Base-by-base conservation (phyloP, 2,329 filamentous ascomycete genomes). In the Colletotrichum sp. region DNA sequence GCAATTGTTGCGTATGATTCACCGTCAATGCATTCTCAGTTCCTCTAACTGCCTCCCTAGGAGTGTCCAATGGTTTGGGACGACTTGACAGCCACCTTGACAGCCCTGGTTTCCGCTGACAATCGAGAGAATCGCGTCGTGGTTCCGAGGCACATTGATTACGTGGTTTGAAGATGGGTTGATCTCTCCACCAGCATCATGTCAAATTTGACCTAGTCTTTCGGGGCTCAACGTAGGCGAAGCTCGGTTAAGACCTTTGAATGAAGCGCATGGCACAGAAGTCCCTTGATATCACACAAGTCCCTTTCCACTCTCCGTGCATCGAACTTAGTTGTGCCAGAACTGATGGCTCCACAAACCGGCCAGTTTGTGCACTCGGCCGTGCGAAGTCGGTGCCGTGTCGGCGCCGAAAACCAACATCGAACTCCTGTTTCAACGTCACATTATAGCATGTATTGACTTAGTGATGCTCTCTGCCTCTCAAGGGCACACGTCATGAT, bases 241-340 rank as follows among this genome's bases (percentile, higher is more conserved):
- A 4, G 44, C 44, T 7, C 44, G 6, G n/a, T 52, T 52, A 52
- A 21, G 1, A 1, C 1, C 8, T 52, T 3, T 2, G 10, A 2
- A 13, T 52, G 44, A 3, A 21, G 44, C 44, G 12, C 9, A 49
- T 49, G 39, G 39, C 36, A 49, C 9, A n/a, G 39, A 49, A 21
- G 39, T 49, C 39, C 18, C 39, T n/a, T 32, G 9, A 32, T 30
- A 30, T 0, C 9, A 30, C 30, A 30, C 30, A 30, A 30, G 30
- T 30, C 30, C 30, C 30, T 30, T 30, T 30, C 9, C 9, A n/a
- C 1, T n/a, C 6, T 49, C 6, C 39, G 39, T 49, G 39, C 0
- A 49, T 12, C 39, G 6, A 3, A 49, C 6, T 3, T 3, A 1
- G 2, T 49, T 3, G 5, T 6, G 6, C 4, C 39, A 3, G n/a